Base-by-base conservation (phyloP, 331 rosid genomes). In the Dryas integrifolia region DNA sequence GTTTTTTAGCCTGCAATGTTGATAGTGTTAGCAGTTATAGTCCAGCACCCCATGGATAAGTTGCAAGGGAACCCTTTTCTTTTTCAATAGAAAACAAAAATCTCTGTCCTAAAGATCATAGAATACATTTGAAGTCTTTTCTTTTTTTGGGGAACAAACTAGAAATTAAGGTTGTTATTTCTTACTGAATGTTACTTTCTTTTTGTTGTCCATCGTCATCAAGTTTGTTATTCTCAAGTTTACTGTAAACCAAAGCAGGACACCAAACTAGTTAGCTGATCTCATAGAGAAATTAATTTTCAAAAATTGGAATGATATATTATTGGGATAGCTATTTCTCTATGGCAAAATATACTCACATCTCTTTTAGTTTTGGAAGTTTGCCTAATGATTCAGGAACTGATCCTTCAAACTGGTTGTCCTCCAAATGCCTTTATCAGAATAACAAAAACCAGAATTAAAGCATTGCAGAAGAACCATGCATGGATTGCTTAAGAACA, bases 401-500 rank as follows among this genome's bases (percentile, higher is more conserved):
- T 69, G 82, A 2, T 69, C 97, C 98, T 77, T 87, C 88, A 46
- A 92, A 78, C 52, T 84, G 83, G 83, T 92, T 92, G 30, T 79
- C 73, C 80, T 92, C 93, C 88, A 92, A 86, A 88, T 88, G 92
- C 86, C 98, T 92, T 79, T 7, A 69, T 67, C 46, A 71, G 11
- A 50, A 77, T 67, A 44, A 67, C 10, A 72, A 4, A 57, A 52
- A 30, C 62, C 5, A 38, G 4, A 64, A 21, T 40, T 18, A 60
- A 63, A 61, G 62, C 38, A 26, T 18, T 9, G 73, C 40, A 40
- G 49, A 53, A 69, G 74, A 56, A 39, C 5, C 11, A 69, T 11
- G 16, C 55, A 65, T 46, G 70, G 40, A 46, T 21, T 65, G 16
- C 13, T 64, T 64, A 64, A 41, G 53, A 26, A 46, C 5, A 41